Conservation (phyloP, 176 grass and related monocot genomes). For the Panicum miliaceum region DNA sequence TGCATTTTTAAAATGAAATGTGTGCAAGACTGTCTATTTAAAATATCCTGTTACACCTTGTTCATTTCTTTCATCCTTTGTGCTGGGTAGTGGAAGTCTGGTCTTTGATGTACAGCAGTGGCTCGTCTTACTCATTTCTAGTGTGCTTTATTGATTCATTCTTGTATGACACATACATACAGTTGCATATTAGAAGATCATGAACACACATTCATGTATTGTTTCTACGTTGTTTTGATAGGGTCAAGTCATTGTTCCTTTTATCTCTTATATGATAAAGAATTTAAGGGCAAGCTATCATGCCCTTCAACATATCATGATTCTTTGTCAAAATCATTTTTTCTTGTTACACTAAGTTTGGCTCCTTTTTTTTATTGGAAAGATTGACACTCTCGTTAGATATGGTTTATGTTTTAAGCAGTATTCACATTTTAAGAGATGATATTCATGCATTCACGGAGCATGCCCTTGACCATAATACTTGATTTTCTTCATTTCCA, state of each 20-base stretch:
- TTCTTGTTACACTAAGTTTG: neutral
- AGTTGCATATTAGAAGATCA: neutral
- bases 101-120: neutral
- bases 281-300: neutral
- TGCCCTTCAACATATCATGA: neutral
- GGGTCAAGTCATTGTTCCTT: neutral
- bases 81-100: neutral
- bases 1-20: neutral
- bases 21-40: neutral
- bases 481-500: conserved; percentile 1
- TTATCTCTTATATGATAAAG: neutral
- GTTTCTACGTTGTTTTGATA: neutral
- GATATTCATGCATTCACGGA: conserved; percentile 13
- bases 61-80: neutral
- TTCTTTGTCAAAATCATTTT: neutral
- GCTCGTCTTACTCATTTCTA: neutral
- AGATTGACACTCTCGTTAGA: neutral
- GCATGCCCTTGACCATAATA: conserved; percentile 24
- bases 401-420: neutral
- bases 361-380: neutral
- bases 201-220: neutral
- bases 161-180: neutral
- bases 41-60: neutral
- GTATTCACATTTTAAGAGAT: neutral
- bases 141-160: neutral